Evolutionary conservation across 257 asterid genomes (phyloP), one percentile per base, ranked within the genome.

Genomic region (Lavandula angustifolia): DNA sequence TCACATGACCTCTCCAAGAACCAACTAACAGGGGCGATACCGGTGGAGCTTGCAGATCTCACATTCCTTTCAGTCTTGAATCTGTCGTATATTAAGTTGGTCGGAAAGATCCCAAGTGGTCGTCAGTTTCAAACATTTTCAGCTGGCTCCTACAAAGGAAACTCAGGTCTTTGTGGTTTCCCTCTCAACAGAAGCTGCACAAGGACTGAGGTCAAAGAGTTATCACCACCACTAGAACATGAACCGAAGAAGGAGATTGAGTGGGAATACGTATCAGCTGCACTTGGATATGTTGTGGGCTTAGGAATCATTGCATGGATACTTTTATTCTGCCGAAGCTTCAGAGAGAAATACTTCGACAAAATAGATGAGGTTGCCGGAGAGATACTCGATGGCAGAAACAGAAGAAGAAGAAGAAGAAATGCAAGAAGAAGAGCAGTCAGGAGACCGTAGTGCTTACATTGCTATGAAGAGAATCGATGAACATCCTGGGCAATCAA

Each of bases 1-100:
- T 73, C 85, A 0, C 54, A 81, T 5, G 87, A 79, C 72, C 77
- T 78, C 9, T 78, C 86, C 7, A 5, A 3, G 29, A 83, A 84
- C 68, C 9, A 70, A 12, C 73, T 82, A 17, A 8, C 42, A 2
- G 77, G 81, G 11, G 42, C 22, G 41, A 77, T 82, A 7, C 88
- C 83, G n/a, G 4, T 16, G 37, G 69, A 75, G 66, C 42, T 77
- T 3, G 62, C 66, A 9, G 31, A 49, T 35, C 75, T 82, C 44
- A 72, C 76, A 27, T 82, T 67, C 60, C 78, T 82, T 11, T 43
- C 49, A 43, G 0, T 9, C 13, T 43, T 43, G 49, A 43, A 43
- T 43, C 7, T 43, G 16, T 43, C 49, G 1, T 43, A 43, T 2
- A 43, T 11, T 12, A 43, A 7, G 17, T 4, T 43, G 49, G 49